Conservation (phyloP, 139 green algal species). For the Chlorella sp. region DNA sequence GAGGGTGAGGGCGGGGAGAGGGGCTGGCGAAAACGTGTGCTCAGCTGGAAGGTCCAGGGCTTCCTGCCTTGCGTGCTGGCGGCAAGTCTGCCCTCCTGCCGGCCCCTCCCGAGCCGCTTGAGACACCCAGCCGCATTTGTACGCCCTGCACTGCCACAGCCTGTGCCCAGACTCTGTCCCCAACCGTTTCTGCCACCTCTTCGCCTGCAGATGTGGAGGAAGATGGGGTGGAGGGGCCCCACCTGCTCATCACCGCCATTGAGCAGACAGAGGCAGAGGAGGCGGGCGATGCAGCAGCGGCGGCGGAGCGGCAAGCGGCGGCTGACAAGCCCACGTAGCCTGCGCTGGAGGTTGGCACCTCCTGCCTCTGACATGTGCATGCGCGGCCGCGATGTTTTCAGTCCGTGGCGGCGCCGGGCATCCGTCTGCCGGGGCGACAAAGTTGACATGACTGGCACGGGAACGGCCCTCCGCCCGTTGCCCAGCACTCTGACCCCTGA, state of each 20-base stretch:
- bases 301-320: neutral
- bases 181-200: neutral
- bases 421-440: too few species aligned
- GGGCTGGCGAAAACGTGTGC: too few species aligned
- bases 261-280: neutral
- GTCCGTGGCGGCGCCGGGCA: too few species aligned
- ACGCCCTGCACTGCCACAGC: neutral
- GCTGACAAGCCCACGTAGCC: neutral
- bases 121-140: neutral
- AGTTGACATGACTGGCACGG: too few species aligned
- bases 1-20: slow-evolving; percentile 2
- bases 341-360: too few species aligned
- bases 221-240: neutral
- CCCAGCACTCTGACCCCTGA: too few species aligned
- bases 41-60: too few species aligned
- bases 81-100: too few species aligned
- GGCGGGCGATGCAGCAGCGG: neutral
- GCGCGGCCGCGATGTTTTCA: too few species aligned
- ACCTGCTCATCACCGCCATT: slow-evolving; percentile 16
- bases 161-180: neutral
- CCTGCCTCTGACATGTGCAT: too few species aligned
- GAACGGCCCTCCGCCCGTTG: too few species aligned
- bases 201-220: slow-evolving; percentile 7
- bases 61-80: neutral
- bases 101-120: too few species aligned